These are phyloP conservation scores for Physcomitrellopsis africana DNA, from an alignment of 225 moss, liverwort and hornwort genomes.

Conservation along the genomic window DNA sequence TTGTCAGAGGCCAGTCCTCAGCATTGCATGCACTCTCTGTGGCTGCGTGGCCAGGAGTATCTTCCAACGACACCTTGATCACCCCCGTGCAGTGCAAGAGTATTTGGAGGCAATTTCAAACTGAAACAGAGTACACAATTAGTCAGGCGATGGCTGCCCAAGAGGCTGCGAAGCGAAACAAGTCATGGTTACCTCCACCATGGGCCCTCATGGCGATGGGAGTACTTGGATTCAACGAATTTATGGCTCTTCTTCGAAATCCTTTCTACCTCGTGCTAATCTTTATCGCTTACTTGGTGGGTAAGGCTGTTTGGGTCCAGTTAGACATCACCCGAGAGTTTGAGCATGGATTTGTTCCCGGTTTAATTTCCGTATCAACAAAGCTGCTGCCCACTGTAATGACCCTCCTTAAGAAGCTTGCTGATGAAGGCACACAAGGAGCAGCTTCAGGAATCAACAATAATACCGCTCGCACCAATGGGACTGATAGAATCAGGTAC, in stretches of 20 bases:
- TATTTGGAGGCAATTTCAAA: conserved; percentile 91
- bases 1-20: conserved; percentile 47
- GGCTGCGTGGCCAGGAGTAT: conserved; percentile 85
- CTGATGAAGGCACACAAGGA: conserved; percentile 66
- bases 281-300: conserved; percentile 76
- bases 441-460: conserved; percentile 25
- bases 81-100: conserved; percentile 89
- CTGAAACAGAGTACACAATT: conserved; percentile 90
- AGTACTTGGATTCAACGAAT: conserved; percentile 91
- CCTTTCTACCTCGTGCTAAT: conserved; percentile 79
- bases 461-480: conserved; percentile 25
- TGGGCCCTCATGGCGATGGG: conserved; percentile 93
- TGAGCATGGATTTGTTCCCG: conserved; percentile 79
- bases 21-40: conserved; percentile 71
- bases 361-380: conserved; percentile 73
- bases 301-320: conserved; percentile 88
- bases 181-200: conserved; percentile 85
- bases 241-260: conserved; percentile 90
- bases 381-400: conserved; percentile 92
- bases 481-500: conserved; percentile 30
- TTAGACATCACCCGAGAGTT: conserved; percentile 87
- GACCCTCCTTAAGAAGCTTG: conserved; percentile 82
- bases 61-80: conserved; percentile 64
- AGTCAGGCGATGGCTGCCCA: conserved; percentile 93
- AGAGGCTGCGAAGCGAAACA: conserved; percentile 76